phyloP scores from a whole-genome alignment of 2,329 filamentous ascomycete genomes.

The Colletotrichum cereale region DNA sequence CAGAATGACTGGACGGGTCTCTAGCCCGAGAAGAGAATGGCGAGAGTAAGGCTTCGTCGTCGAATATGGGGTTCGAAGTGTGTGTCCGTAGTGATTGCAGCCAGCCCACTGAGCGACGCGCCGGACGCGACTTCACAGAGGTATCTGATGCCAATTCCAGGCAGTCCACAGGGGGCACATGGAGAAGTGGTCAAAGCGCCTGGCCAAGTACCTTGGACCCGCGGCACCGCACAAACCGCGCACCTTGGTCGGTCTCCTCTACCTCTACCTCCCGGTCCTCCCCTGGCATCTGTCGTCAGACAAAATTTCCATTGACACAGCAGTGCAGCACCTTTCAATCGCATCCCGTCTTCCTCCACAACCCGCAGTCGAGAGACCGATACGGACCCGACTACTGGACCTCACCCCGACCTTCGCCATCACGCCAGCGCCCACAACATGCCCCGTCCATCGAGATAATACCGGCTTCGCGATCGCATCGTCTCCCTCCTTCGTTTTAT shows the following conservation, averaged over 20 bases:
- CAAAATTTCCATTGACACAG: slow-evolving; percentile 51
- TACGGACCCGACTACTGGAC: slow-evolving; percentile 42
- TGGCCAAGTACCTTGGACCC: background rate
- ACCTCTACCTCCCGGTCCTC: slow-evolving; percentile 46
- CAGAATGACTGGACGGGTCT: background rate
- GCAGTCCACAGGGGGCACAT: slow-evolving; percentile 22
- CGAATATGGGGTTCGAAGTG: slow-evolving; percentile 2
- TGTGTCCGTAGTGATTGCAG: slow-evolving; percentile 22
- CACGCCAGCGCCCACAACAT: slow-evolving; percentile 55
- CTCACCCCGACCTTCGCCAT: slow-evolving; percentile 51
- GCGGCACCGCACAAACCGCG: background rate
- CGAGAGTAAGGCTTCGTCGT: slow-evolving; percentile 3
- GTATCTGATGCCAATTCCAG: slow-evolving; percentile 25
- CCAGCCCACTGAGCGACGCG: slow-evolving; percentile 32
- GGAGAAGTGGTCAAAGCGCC: slow-evolving; percentile 26
- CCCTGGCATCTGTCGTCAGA: slow-evolving; percentile 41
- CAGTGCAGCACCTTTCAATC: slow-evolving; percentile 37
- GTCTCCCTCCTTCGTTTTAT: slow-evolving; percentile 51
- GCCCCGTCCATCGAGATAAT: slow-evolving; percentile 59
- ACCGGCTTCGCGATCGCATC: slow-evolving; percentile 58
- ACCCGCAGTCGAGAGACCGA: slow-evolving; percentile 19
- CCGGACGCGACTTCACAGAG: slow-evolving; percentile 39
- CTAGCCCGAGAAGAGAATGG: background rate
- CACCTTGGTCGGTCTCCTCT: slow-evolving; percentile 42
- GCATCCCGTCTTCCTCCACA: slow-evolving; percentile 37